phyloP scores from a whole-genome alignment of 1,284 basidiomycete genomes.

The Pseudozyma pruni region DNA sequence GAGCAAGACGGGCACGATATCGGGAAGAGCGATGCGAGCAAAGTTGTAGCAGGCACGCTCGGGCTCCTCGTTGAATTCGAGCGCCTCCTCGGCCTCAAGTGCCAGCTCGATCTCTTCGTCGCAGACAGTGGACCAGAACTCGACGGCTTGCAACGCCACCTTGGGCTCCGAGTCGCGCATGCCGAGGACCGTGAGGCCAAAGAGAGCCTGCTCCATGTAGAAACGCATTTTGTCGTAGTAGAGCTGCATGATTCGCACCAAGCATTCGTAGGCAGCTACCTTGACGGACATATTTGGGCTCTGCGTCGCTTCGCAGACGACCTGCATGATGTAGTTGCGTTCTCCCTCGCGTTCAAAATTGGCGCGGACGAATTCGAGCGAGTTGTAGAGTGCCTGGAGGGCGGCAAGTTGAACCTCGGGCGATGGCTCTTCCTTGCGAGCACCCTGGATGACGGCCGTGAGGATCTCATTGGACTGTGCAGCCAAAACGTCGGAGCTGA shows the following conservation, averaged over 20 bases:
- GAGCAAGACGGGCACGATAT: constrained; percentile 92
- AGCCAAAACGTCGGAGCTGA: constrained; percentile 80
- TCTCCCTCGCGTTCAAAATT: constrained; percentile 91
- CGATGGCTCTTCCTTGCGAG: constrained; percentile 89
- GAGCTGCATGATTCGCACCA: constrained; percentile 95
- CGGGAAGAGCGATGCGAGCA: constrained; percentile 90
- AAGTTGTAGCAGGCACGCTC: constrained; percentile 89
- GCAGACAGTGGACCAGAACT: constrained; percentile 99
- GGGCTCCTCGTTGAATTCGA: constrained; percentile 89
- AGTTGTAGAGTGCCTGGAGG: constrained; percentile 91
- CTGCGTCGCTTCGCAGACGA: constrained; percentile 98
- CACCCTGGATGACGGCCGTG: constrained; percentile 97
- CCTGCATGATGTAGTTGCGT: constrained; percentile 99
- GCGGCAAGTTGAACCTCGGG: constrained; percentile 93
- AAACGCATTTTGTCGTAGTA: constrained; percentile 99
- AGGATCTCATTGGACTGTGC: constrained; percentile 95
- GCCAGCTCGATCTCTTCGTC: constrained; percentile 95
- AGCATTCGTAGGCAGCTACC: constrained; percentile 79
- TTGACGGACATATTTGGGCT: constrained; percentile 77
- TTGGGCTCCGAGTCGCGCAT: constrained; percentile 94
- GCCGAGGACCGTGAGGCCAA: constrained; percentile 96
- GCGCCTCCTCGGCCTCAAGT: constrained; percentile 92
- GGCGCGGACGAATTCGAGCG: constrained; percentile 94
- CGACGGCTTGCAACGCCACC: constrained; percentile 94
- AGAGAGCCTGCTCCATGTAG: constrained; percentile 99